Conservation (phyloP, 2,329 filamentous ascomycete genomes). For the Penicillium sp. region DNA sequence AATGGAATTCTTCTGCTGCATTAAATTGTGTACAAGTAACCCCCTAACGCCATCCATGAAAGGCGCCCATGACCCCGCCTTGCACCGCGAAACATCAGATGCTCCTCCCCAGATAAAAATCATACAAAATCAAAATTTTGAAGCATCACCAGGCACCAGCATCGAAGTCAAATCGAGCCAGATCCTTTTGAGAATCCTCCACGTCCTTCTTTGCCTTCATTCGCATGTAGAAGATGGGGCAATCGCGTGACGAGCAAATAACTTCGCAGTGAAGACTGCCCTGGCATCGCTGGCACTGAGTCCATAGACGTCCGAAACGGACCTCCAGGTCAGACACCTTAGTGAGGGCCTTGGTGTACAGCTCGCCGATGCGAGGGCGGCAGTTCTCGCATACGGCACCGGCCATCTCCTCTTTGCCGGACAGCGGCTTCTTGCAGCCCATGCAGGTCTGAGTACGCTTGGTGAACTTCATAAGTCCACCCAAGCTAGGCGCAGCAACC, state of each 20-base stretch:
- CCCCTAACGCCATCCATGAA: constrained; percentile 18
- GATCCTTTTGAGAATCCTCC: constrained; percentile 89
- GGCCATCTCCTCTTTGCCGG: constrained; percentile 75
- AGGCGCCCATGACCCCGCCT: constrained; percentile 7
- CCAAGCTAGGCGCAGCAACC: constrained; percentile 87
- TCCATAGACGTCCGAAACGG: constrained; percentile 91
- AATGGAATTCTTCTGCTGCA: neutral
- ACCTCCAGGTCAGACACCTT: constrained; percentile 93
- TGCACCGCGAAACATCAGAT: neutral
- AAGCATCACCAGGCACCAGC: constrained; percentile 68
- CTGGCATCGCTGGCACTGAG: constrained; percentile 96
- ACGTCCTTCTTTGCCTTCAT: constrained; percentile 99
- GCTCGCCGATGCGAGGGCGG: constrained; percentile 80
- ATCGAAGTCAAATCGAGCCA: constrained; percentile 87
- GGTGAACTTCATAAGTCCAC: constrained; percentile 96
- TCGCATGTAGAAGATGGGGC: constrained; percentile 99
- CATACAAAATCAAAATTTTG: constrained; percentile 22
- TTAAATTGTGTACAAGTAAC: constrained; percentile 1
- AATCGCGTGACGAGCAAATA: constrained; percentile 94
- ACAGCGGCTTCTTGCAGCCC: constrained; percentile 97
- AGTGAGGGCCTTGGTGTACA: constrained; percentile 89
- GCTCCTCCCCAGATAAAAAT: constrained; percentile 11
- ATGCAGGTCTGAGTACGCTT: constrained; percentile 99
- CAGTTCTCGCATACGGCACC: constrained; percentile 92
- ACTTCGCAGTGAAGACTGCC: constrained; percentile 98